Conservation (phyloP, 139 green algal species). For the Chlorella sp. region DNA sequence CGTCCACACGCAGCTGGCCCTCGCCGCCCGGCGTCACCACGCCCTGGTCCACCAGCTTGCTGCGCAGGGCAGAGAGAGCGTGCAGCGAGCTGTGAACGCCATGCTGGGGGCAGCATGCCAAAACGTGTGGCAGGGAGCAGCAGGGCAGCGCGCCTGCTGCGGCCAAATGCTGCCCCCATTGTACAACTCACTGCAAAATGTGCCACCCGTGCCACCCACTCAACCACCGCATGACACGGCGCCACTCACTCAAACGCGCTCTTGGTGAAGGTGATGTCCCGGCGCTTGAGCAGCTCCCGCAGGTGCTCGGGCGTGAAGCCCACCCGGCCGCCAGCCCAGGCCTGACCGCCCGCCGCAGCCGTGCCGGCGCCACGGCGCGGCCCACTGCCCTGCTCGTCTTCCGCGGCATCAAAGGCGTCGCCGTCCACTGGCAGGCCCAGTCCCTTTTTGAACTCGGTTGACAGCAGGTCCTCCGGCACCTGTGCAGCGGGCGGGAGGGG, state of each 20-base stretch:
- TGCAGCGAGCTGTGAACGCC: too few relatives aligned
- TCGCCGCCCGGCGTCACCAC: neutral
- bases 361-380: neutral
- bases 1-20: neutral
- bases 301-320: conserved; percentile 1
- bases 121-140: too few relatives aligned
- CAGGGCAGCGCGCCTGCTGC: too few relatives aligned
- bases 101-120: too few relatives aligned
- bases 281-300: conserved; percentile 13
- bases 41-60: conserved; percentile 21
- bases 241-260: neutral
- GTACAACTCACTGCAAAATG: too few relatives aligned
- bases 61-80: neutral
- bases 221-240: too few relatives aligned
- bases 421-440: neutral
- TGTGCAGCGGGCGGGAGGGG: neutral
- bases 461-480: conserved; percentile 30
- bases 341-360: neutral
- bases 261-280: conserved; percentile 23
- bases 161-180: too few relatives aligned
- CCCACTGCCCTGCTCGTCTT: neutral
- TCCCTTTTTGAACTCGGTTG: conserved; percentile 9
- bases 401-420: neutral
- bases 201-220: too few relatives aligned
- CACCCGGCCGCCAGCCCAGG: neutral